Evolutionary conservation across 208 protist genomes (phyloP).

Genomic region (Trichomonas gallinae): DNA sequence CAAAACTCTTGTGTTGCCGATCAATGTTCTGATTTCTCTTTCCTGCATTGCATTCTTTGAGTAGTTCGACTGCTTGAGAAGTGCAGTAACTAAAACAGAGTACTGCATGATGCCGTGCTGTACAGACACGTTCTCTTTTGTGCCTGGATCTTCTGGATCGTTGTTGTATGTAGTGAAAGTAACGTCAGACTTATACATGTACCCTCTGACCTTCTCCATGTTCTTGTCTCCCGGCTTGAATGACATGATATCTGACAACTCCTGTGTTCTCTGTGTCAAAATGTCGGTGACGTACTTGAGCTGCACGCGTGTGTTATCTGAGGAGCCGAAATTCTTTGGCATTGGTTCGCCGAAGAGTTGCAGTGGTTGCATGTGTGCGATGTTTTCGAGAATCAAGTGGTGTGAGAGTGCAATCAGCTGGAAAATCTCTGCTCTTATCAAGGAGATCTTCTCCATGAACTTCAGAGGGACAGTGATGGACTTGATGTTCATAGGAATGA

Average conservation of each 20-base stretch:
- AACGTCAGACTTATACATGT: not conserved
- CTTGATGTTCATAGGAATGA: not conserved
- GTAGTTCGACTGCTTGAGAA: not conserved
- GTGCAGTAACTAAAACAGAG: not conserved
- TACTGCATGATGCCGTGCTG: not conserved
- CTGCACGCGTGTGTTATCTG: not conserved
- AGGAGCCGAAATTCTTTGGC: not conserved
- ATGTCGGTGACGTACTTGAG: not conserved
- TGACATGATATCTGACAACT: not conserved
- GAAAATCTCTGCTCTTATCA: not conserved
- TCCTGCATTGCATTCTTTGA: no score
- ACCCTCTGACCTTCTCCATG: not conserved
- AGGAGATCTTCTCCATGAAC: not conserved
- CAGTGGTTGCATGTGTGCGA: not conserved
- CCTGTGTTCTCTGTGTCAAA: not conserved
- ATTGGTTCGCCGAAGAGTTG: not conserved
- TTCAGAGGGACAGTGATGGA: not conserved
- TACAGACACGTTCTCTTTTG: not conserved
- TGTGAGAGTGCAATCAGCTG: not conserved
- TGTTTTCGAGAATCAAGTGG: not conserved
- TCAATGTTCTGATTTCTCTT: not conserved
- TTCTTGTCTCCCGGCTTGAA: not conserved
- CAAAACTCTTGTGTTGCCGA: not conserved
- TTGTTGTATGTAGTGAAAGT: not conserved
- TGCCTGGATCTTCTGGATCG: not conserved